These are phyloP conservation scores for Talaromyces adpressus DNA, from an alignment of 495 filamentous ascomycete genomes.

Conservation along the genomic window DNA sequence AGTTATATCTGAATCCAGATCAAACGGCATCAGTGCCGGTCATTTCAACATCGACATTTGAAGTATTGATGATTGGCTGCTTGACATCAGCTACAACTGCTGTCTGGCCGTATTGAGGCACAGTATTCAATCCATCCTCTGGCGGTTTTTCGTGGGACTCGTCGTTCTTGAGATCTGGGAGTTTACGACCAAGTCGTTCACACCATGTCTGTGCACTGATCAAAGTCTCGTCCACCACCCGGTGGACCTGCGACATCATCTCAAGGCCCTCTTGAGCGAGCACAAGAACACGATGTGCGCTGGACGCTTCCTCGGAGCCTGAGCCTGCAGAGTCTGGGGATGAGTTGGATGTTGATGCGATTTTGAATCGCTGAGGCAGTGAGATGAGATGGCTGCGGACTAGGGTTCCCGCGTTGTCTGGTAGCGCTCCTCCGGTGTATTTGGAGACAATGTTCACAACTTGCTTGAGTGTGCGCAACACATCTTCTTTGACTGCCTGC, in stretches of 20 bases:
- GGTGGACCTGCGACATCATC: conserved; percentile 79
- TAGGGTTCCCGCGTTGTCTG: conserved; percentile 71
- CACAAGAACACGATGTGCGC: conserved; percentile 65
- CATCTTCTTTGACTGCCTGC: conserved; percentile 60
- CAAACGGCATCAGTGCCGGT: conserved; percentile 23
- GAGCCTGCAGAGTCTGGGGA: conserved; percentile 30
- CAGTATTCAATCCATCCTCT: conserved; percentile 14
- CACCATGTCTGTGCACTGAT: conserved; percentile 84
- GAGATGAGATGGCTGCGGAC: conserved; percentile 74
- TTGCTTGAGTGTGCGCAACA: conserved; percentile 66
- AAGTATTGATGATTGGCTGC: conserved; percentile 21
- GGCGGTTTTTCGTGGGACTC: conserved; percentile 15
- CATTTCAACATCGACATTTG: conserved; percentile 30
- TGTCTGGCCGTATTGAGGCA: conserved; percentile 6
- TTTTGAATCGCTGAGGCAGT: conserved; percentile 68
- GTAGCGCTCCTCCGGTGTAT: conserved; percentile 77
- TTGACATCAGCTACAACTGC: conserved; percentile 28
- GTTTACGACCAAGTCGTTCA: conserved; percentile 58
- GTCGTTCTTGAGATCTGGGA: conserved; percentile 18
- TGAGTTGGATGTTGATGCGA: conserved; percentile 38
- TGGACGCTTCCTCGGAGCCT: conserved; percentile 35
- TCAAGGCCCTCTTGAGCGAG: conserved; percentile 83
- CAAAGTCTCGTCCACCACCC: conserved; percentile 76
- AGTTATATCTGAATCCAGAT: not conserved
- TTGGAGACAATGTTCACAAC: conserved; percentile 74